phyloP scores from a whole-genome alignment of 2,329 filamentous ascomycete species.

The Bipolaris sorokiniana region DNA sequence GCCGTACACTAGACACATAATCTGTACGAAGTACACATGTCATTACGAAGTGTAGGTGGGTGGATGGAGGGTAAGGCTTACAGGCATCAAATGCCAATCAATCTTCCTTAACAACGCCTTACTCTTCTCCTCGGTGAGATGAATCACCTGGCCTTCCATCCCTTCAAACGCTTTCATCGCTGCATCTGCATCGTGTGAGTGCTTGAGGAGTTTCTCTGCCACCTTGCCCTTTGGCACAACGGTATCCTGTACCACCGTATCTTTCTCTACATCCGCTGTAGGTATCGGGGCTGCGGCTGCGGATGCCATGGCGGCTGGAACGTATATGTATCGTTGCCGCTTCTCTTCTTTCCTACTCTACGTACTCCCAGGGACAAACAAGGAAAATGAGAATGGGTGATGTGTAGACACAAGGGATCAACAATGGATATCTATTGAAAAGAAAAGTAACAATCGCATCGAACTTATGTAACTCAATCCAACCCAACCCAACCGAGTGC shows the following conservation, averaged over 20 bases:
- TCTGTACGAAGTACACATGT: conserved; percentile 38
- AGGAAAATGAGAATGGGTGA: neutral
- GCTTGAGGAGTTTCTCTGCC: conserved; percentile 49
- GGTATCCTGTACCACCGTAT: conserved; percentile 11
- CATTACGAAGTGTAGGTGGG: neutral
- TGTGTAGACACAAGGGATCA: too few species aligned
- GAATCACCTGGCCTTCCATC: conserved; percentile 57
- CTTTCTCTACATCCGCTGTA: conserved; percentile 26
- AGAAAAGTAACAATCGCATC: too few species aligned
- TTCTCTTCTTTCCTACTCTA: too few species aligned
- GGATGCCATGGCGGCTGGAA: conserved; percentile 4
- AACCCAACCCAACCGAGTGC: too few species aligned
- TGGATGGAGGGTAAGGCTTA: conserved; percentile 21
- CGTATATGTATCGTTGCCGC: neutral
- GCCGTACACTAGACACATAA: conserved; percentile 64
- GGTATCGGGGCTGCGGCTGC: neutral
- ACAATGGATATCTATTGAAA: too few species aligned
- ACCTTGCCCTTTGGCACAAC: conserved; percentile 21
- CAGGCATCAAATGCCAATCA: conserved; percentile 67
- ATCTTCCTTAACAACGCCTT: conserved; percentile 65
- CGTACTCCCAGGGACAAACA: neutral
- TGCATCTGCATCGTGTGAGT: conserved; percentile 65
- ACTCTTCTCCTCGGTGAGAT: conserved; percentile 63
- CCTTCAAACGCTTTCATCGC: conserved; percentile 63
- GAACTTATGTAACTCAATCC: too few species aligned